phyloP scores from a whole-genome alignment of 2,329 filamentous ascomycete species.

The Colletotrichum trifolii region DNA sequence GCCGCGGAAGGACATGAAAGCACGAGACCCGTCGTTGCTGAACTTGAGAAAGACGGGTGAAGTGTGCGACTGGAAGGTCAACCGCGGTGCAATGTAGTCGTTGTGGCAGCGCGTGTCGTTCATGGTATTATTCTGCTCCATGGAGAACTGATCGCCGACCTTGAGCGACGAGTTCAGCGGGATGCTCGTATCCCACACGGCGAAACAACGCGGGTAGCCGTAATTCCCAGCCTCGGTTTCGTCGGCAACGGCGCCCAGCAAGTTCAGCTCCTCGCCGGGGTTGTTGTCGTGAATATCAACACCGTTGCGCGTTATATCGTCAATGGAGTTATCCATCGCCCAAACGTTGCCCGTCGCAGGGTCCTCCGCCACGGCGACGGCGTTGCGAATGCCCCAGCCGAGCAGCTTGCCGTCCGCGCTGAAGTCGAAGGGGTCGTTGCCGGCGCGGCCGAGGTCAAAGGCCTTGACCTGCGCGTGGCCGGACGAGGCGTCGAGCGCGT shows the following conservation, averaged over 20 bases:
- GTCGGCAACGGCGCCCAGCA: constrained; percentile 68
- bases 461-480: constrained; percentile 77
- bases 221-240: constrained; percentile 45
- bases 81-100: constrained; percentile 59
- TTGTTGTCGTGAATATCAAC: constrained; percentile 75
- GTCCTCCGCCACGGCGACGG: constrained; percentile 76
- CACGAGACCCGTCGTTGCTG: constrained; percentile 64
- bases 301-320: constrained; percentile 68
- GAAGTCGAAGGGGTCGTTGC: constrained; percentile 54
- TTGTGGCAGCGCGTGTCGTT: constrained; percentile 58
- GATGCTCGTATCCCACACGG: constrained; percentile 66
- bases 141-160: constrained; percentile 62
- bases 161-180: constrained; percentile 54
- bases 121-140: constrained; percentile 47
- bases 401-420: constrained; percentile 59
- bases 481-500: constrained; percentile 60
- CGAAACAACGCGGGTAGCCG: constrained; percentile 59
- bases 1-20: constrained; percentile 78
- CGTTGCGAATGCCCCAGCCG: constrained; percentile 79
- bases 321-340: constrained; percentile 77
- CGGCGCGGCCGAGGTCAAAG: constrained; percentile 53
- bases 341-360: constrained; percentile 62
- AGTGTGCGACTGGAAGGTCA: constrained; percentile 73
- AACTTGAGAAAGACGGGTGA: constrained; percentile 80
- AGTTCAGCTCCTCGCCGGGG: constrained; percentile 80